Conservation (phyloP, 2,329 filamentous ascomycete species). For the Aspergillus tubingensis region DNA sequence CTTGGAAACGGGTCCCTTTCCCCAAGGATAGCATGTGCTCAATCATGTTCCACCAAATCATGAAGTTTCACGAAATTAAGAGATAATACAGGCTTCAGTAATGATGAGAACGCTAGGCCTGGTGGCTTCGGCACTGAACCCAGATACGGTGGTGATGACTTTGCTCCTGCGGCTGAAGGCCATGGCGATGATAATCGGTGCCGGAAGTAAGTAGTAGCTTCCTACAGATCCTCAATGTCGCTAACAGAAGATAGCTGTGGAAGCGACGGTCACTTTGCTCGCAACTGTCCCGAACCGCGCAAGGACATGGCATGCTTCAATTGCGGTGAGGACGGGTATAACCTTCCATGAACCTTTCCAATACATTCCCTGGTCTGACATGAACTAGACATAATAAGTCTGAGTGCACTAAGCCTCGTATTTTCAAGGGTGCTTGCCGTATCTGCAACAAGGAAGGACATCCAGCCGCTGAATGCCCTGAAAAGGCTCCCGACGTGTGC, state of each 20-base stretch:
- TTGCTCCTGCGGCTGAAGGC: constrained; percentile 6
- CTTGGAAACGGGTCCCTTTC: too few relatives aligned
- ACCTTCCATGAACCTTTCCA: neutral
- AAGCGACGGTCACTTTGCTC: constrained; percentile 39
- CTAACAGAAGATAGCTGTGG: constrained; percentile 33
- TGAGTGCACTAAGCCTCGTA: constrained; percentile 49
- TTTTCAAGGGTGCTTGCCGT: constrained; percentile 51
- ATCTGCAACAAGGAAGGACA: constrained; percentile 52
- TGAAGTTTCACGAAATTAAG: neutral
- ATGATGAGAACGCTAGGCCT: constrained; percentile 21
- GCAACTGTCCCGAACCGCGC: constrained; percentile 47
- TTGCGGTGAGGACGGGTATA: constrained; percentile 42
- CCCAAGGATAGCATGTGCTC: too few relatives aligned
- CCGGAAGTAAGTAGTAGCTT: constrained; percentile 40
- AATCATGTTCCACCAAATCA: too few relatives aligned
- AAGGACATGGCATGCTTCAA: constrained; percentile 49
- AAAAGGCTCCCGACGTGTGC: constrained; percentile 46
- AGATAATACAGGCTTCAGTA: constrained; percentile 7
- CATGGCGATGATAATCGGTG: constrained; percentile 30
- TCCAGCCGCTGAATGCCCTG: constrained; percentile 47
- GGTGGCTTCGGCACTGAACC: constrained; percentile 6
- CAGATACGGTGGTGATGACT: constrained; percentile 11
- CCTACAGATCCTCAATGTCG: neutral
- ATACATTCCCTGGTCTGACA: neutral
- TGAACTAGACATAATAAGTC: constrained; percentile 43